Base-by-base conservation (phyloP, 371 early-diverging fungal species). In the Choanephora cucurbitarum region DNA sequence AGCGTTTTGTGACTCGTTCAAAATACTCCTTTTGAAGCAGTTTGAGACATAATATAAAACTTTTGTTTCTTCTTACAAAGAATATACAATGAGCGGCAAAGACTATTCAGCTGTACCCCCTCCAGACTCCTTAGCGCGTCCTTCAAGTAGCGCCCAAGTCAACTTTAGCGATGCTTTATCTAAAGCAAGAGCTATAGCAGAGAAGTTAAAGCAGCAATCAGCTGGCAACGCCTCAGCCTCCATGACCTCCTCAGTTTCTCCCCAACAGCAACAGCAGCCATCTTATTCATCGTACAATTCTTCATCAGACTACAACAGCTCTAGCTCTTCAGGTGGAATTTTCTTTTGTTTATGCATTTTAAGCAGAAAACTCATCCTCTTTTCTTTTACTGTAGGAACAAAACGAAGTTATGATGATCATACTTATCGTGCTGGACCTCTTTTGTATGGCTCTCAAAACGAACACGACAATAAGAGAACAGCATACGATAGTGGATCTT, bases 171-270 rank as follows among this genome's bases (percentile, higher is more conserved):
- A 81, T 52, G 92, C 91, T 0, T 59, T 94, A 37, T 88, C 89
- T 37, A 89, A 87, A 68, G 94, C 91, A 21, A 88, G 87, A 67
- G 92, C 91, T 14, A 87, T 93, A 52, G 94, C 94, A 33, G 91
- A 90, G 34, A 86, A 86, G 63, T 74, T 91, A n/a, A 81, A 79
- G 40, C 73, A 73, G 46, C 70, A 72, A 50, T 61, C 69, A 17
- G 62, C 61, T 17, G 66, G 71, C n/a, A 64, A 32, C 14, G 10
- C 14, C 2, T 37, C 14, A 11, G 14, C 10, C 13, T 37, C 14
- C 2, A 56, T 74, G 24, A 54, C 72, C 10, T 52, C 66, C 22
- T 51, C 63, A 19, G 24, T 54, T 5, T 39, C 46, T 22, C 49
- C 47, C 47, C 46, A 60, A 49, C 51, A 15, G 9, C 22, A 34